Base-by-base conservation (phyloP, 305 asterid species). In the Withania somnifera region DNA sequence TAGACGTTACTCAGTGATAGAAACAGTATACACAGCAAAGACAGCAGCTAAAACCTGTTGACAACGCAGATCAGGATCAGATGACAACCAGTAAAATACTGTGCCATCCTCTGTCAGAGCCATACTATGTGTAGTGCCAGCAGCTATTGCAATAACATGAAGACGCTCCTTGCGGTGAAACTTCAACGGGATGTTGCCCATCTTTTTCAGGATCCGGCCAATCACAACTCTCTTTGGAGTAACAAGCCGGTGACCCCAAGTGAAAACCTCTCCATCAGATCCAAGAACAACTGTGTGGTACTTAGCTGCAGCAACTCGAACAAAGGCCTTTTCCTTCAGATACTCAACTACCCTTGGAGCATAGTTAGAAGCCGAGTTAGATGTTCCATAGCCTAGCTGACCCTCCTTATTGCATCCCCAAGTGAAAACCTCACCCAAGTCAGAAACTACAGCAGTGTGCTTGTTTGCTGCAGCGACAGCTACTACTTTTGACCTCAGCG, bases 391-490 rank as follows among this genome's bases (percentile, higher is more conserved):
- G 83, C 99, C 99, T 77, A 97, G 98, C 89, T 97, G 98, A 58
- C 99, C 99, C 90, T 97, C 98, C 89, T 89, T 97, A 87, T 97
- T 97, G 94, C 98, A 95, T 57, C 99, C 99, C 99, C 99, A 97
- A 66, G 99, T 97, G 85, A 91, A 97, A 61, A 93, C 87, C 84
- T 97, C 99, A 84, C 98, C 98, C 77, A 85, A 91, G 81, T 89
- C 97, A 22, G 99, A 94, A 79, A 97, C 97, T 17, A 91, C 99
- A 8, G 92, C 96, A 77, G 99, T 91, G 89, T 97, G 99, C 83
- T 97, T 97, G 90, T 97, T 97, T 85, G 99, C 99, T 0, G 98
- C 99, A 83, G 99, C 93, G 86, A 97, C 93, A 84, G 93, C 95
- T 83, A 91, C 90, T 82, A 95, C 88, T 90, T 90, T 91, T 66